Percentiles rank a stretch among this genome's conserved stretches.
Conservation (phyloP, 192 early-diverging fungal genomes). For the Geranomyces variabilis region DNA sequence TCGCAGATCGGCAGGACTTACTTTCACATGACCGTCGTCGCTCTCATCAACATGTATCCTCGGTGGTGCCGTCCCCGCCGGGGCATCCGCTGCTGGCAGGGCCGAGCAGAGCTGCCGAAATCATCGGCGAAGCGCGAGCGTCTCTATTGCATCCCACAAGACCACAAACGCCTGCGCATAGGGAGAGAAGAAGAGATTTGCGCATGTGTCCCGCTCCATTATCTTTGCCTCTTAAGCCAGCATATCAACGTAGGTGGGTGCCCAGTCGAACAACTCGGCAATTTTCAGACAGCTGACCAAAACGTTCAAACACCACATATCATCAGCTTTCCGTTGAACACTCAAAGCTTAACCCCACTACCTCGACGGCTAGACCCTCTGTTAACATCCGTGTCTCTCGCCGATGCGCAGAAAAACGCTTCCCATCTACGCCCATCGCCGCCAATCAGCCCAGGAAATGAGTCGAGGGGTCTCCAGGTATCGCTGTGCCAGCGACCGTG, state of each 20-base stretch:
- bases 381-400: not conserved
- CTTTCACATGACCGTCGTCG: no score
- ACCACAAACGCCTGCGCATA: constrained; percentile 48
- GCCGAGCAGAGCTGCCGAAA: not conserved
- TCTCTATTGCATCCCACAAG: constrained; percentile 44
- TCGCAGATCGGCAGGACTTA: no score
- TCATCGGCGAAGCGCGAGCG: constrained; percentile 46
- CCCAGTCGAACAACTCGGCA: not conserved
- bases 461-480: not conserved
- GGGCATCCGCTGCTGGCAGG: no score
- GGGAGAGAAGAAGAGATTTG: not conserved
- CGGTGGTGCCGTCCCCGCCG: no score
- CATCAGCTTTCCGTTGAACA: not conserved
- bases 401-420: not conserved
- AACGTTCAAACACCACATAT: not conserved
- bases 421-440: not conserved
- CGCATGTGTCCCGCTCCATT: not conserved
- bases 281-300: not conserved
- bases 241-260: constrained; percentile 1
- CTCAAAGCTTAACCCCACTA: not conserved
- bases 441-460: not conserved
- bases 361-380: constrained; percentile 1
- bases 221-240: not conserved
- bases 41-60: no score
- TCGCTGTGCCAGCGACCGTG: not conserved